Conservation (phyloP, 495 filamentous ascomycete species). For the Staphylotrichum longicolle region DNA sequence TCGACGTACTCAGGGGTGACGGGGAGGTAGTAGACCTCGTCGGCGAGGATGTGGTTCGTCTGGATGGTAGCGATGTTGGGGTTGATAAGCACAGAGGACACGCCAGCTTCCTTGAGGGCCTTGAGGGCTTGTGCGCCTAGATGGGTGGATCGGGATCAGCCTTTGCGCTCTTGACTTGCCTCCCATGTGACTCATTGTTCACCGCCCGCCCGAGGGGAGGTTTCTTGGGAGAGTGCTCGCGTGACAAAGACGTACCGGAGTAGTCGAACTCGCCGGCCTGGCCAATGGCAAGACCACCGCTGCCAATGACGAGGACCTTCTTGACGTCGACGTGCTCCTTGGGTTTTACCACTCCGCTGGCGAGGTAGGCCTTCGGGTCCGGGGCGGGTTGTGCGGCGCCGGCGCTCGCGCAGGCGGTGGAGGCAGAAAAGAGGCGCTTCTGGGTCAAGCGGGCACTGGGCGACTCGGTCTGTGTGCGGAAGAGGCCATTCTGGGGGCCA, state of each 20-base stretch:
- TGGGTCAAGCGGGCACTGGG: conserved; percentile 32
- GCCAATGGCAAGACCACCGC: conserved; percentile 94
- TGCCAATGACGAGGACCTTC: conserved; percentile 96
- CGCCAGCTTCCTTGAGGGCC: conserved; percentile 95
- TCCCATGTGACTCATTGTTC: conserved; percentile 35
- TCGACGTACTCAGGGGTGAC: conserved; percentile 94
- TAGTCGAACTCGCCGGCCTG: conserved; percentile 99
- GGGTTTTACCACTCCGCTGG: conserved; percentile 77
- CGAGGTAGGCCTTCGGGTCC: conserved; percentile 81
- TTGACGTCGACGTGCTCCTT: conserved; percentile 82
- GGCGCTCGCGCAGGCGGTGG: conserved; percentile 34
- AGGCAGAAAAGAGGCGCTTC: conserved; percentile 43
- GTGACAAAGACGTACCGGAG: conserved; percentile 62
- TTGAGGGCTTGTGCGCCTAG: conserved; percentile 93
- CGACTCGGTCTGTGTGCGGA: conserved; percentile 34
- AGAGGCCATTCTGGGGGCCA: conserved; percentile 30
- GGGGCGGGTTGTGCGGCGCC: conserved; percentile 61
- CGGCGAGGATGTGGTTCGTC: conserved; percentile 90
- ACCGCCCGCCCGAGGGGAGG: conserved; percentile 21
- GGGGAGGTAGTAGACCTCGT: conserved; percentile 98
- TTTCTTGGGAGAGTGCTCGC: neutral
- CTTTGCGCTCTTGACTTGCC: conserved; percentile 7
- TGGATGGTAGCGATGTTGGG: conserved; percentile 99
- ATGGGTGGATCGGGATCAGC: conserved; percentile 24
- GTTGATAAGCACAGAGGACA: conserved; percentile 94